Base-by-base conservation (phyloP, 1,139 yeast genomes). In the Hemisphaericaspora subhashii region DNA sequence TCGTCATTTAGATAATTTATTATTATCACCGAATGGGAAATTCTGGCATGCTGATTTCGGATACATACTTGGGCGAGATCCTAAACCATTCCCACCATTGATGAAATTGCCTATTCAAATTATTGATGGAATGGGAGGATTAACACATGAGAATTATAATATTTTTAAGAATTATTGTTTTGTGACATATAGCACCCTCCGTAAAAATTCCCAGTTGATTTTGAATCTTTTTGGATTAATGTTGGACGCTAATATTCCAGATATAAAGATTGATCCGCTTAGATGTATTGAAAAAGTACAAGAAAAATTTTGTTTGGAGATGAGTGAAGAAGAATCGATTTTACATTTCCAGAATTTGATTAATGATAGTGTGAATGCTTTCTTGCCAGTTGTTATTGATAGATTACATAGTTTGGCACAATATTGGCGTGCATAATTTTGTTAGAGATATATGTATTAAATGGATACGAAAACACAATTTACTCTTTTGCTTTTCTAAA, bases 1-100 rank as follows among this genome's bases (percentile, higher is more conserved):
- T 62, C 75, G 99, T 39, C 99, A 94, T 66, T 69, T 94, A 45
- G 99, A 94, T 54, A 94, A 94, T 54, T 67, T 94, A 45, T 69
- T 94, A 28, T 57, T 78, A 9, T 74, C 82, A 5, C 80, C 85
- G 1, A 86, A 85, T 58, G 96, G 87, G 2, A 88, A 83, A 55
- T 89, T 89, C 56, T 88, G 94, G 79, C 97, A 89, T 62, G 98
- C 96, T 2, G 99, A 94, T 63, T 94, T 88, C 62, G 99, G 99
- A 0, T 94, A 92, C 57, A 90, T 94, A 36, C 66, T 94, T 38
- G 98, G 99, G 1, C 82, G 92, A 39, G 98, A 94, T 57, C 99
- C 98, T 2, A 94, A 94, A 57, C 98, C 98, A 8, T 94, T 94
- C 63, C 98, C 99, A 7, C 99, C 98, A 1, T 72, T 92, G 64